phyloP scores from a whole-genome alignment of 768 basidiomycete species.

The Trametes coccinea region DNA sequence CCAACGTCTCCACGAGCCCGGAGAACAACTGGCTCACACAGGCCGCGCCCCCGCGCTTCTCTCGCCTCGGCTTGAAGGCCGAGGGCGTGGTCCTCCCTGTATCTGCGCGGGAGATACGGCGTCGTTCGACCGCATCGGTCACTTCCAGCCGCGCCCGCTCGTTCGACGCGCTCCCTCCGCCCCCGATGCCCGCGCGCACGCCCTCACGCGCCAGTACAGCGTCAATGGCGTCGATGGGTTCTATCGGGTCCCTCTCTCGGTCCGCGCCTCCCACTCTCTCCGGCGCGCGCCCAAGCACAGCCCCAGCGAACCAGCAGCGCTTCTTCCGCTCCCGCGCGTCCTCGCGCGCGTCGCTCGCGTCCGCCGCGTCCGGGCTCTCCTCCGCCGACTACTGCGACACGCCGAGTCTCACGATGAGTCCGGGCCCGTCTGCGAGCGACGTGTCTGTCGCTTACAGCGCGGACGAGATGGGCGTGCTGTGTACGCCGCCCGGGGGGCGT shows the following conservation, averaged over 20 bases:
- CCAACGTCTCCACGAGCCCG: conserved; percentile 24
- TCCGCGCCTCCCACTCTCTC: not conserved
- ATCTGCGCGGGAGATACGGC: conserved; percentile 21
- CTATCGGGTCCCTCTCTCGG: not conserved
- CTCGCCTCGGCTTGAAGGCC: conserved; percentile 27
- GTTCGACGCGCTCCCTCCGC: conserved; percentile 3
- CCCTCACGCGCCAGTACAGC: conserved; percentile 1
- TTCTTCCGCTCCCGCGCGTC: conserved; percentile 11
- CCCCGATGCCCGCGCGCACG: not conserved
- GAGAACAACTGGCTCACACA: conserved; percentile 30
- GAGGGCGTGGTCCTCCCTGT: conserved; percentile 33
- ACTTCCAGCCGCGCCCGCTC: not conserved
- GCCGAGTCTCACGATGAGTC: conserved; percentile 21
- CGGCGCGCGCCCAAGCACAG: not conserved
- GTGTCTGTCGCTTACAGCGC: conserved; percentile 9
- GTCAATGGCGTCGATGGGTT: too few species aligned
- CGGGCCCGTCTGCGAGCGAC: conserved; percentile 16
- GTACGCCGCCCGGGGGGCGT: not conserved
- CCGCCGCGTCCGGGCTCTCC: conserved; percentile 4
- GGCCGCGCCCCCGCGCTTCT: conserved; percentile 29
- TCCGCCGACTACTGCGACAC: conserved; percentile 12
- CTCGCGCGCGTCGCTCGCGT: conserved; percentile 7
- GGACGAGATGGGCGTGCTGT: conserved; percentile 18
- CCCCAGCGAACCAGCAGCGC: not conserved
- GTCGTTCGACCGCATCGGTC: conserved; percentile 17